These are phyloP conservation scores for Diaporthe capsici DNA, from an alignment of 2,329 filamentous ascomycete species.

Conservation along the genomic window DNA sequence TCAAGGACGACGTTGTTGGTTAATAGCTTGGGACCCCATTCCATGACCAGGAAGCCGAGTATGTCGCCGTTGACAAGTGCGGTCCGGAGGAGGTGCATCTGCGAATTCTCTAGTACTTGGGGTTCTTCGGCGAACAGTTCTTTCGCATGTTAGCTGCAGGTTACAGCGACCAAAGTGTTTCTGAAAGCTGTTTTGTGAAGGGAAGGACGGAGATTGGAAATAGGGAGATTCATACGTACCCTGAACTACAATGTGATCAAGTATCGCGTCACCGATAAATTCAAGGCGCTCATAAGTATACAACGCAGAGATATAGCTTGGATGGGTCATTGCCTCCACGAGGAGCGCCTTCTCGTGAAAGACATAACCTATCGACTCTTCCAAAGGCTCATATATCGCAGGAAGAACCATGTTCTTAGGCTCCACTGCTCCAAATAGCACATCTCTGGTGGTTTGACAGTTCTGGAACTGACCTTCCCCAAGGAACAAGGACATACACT, in stretches of 20 bases:
- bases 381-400: constrained; percentile 64
- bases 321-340: constrained; percentile 85
- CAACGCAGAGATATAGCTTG: constrained; percentile 66
- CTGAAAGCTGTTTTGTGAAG: not conserved
- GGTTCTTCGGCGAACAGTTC: constrained; percentile 65
- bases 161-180: not conserved
- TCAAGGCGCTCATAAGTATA: constrained; percentile 81
- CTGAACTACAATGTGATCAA: constrained; percentile 81
- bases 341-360: constrained; percentile 80
- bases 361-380: constrained; percentile 77
- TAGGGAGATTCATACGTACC: not conserved
- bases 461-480: constrained; percentile 44
- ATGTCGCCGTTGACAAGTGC: constrained; percentile 86
- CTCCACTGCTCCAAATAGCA: constrained; percentile 59
- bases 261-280: constrained; percentile 87
- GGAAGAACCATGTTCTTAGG: constrained; percentile 54
- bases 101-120: constrained; percentile 58
- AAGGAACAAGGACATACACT: constrained; percentile 77
- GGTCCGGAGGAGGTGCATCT: constrained; percentile 84
- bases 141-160: constrained; percentile 43
- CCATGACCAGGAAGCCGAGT: constrained; percentile 82
- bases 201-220: too few species aligned
- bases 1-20: constrained; percentile 41
- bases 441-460: constrained; percentile 46
- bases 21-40: constrained; percentile 58